Evolutionary conservation across 257 asterid genomes (phyloP).

Genomic region (Penstemon barbatus): DNA sequence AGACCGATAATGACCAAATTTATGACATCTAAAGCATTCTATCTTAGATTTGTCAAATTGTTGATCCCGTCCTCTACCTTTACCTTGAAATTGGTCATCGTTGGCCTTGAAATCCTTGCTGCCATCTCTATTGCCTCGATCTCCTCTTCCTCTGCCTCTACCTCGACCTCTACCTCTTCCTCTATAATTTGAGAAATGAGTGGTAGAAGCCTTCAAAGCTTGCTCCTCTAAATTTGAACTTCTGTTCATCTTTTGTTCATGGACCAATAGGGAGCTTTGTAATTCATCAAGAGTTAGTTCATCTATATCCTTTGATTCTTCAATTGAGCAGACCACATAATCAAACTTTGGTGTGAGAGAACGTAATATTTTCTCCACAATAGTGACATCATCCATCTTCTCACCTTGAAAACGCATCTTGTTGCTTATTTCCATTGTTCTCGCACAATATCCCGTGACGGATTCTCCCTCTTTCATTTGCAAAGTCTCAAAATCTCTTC

Average conservation of each 20-base stretch:
- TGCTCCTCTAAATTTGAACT: neutral
- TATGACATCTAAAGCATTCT: slow-evolving; percentile 25
- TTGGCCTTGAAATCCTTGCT: neutral
- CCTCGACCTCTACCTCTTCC: slow-evolving; percentile 1
- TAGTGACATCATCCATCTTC: no score
- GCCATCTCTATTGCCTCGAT: neutral
- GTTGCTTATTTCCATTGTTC: no score
- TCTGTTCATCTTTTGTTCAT: slow-evolving; percentile 1
- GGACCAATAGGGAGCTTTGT: slow-evolving; percentile 7
- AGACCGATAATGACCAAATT: slow-evolving; percentile 9
- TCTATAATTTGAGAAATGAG: neutral
- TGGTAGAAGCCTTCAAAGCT: neutral
- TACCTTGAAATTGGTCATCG: neutral
- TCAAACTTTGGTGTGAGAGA: no score
- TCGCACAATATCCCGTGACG: neutral
- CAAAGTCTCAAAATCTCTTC: slow-evolving; percentile 5
- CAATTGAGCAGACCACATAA: slow-evolving; percentile 16
- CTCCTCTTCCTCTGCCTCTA: neutral
- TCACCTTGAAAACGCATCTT: no score
- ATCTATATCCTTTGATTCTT: slow-evolving; percentile 18
- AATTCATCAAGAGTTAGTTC: slow-evolving; percentile 9
- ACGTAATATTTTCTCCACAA: no score
- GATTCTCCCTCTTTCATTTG: slow-evolving; percentile 14
- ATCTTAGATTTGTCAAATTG: slow-evolving; percentile 5
- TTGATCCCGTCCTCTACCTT: neutral